Evolutionary conservation across 2,329 filamentous ascomycete genomes (phyloP), one percentile per base, ranked within the genome.

Genomic region (Blastomyces silverae): DNA sequence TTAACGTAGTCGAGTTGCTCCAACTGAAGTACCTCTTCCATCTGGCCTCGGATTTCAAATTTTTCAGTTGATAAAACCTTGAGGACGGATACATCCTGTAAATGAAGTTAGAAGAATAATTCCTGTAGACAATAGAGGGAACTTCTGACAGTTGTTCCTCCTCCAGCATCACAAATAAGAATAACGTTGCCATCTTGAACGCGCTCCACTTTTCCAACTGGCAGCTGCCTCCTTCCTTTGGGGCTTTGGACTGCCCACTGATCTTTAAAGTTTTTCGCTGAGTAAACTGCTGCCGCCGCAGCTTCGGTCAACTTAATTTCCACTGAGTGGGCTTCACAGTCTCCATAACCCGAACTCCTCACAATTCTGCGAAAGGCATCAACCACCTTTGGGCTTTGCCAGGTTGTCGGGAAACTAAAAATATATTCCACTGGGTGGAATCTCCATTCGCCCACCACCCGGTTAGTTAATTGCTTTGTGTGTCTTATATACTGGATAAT

Each of bases 321-420:
- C 25, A 64, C 62, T 20, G 62, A 58, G 25, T 64, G 62, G 5
- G 55, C 37, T 28, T 42, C 39, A 20, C 62, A 34, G 22, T 20
- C 52, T 25, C 52, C 55, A 34, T 46, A 64, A n/a, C 62, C 62
- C 4, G 62, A 39, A n/a, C n/a, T 25, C 25, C 13, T 25, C 62
- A 64, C 62, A 25, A 58, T 37, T 25, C 20, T 37, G 31, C 44
- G 20, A 58, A 64, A 64, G 15, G 52, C 42, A 20, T 37, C 62
- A 57, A 64, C 28, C 52, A 64, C 52, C 28, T 31, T n/a, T 34
- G 62, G 17, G 13, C 55, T 58, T 25, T 34, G 46, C 62, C 62
- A 64, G n/a, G 62, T 64, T 64, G 62, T 64, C 7, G 62, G 62
- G 28, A 64, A 56, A 42, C 62, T 64, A 25, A 64, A 64, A 50